Evolutionary conservation across 2,329 filamentous ascomycete species (phyloP).

Genomic region (Delphinella strobiligena): DNA sequence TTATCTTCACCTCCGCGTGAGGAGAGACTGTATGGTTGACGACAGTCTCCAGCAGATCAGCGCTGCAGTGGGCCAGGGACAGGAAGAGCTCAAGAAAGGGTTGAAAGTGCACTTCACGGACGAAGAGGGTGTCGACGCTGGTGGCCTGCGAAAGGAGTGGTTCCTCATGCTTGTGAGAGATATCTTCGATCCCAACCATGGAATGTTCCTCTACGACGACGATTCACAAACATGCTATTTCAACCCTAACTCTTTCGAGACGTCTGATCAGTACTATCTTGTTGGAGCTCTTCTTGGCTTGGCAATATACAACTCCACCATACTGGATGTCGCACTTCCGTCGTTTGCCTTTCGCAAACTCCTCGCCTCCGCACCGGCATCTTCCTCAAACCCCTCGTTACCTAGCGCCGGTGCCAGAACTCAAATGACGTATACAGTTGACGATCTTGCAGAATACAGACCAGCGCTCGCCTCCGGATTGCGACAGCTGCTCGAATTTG

Average conservation of each 20-base stretch:
- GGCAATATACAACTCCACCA: constrained; percentile 91
- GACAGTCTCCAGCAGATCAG: constrained; percentile 78
- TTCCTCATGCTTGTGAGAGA: constrained; percentile 79
- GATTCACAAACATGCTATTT: constrained; percentile 89
- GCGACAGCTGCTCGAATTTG: constrained; percentile 64
- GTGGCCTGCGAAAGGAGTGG: constrained; percentile 87
- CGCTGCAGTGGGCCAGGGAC: constrained; percentile 66
- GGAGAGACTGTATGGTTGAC: constrained; percentile 76
- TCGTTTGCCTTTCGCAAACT: constrained; percentile 85
- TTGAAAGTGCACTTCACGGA: constrained; percentile 74
- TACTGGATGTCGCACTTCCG: constrained; percentile 76
- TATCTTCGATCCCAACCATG: constrained; percentile 82
- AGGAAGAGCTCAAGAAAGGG: constrained; percentile 83
- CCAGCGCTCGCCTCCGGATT: constrained; percentile 66
- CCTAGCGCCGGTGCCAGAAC: constrained; percentile 17
- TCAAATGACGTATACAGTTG: constrained; percentile 59
- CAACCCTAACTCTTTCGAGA: constrained; percentile 80
- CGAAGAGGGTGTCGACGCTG: constrained; percentile 85
- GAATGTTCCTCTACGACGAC: constrained; percentile 86
- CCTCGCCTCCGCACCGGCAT: constrained; percentile 59
- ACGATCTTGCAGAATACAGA: constrained; percentile 72
- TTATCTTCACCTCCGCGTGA: constrained; percentile 63
- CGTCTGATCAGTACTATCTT: constrained; percentile 81
- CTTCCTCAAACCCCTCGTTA: constrained; percentile 35
- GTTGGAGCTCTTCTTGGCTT: constrained; percentile 79